Evolutionary conservation across 345 rosid genomes (phyloP), one percentile per base, ranked within the genome.

Genomic region (Bruguiera sexangula): DNA sequence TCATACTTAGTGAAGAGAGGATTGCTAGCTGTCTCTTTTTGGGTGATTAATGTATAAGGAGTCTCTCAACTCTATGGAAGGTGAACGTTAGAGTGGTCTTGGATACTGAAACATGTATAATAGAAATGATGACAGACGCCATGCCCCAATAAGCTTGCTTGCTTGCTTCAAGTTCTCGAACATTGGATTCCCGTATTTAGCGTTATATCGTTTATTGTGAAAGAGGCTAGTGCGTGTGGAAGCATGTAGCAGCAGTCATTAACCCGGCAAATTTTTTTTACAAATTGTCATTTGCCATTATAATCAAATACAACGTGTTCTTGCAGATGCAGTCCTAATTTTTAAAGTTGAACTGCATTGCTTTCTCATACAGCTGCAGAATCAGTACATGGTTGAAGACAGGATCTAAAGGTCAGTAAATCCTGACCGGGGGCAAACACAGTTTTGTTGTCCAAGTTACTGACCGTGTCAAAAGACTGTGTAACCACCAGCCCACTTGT

Each of bases 71-170:
- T 75, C 62, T 37, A 21, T 79, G 73, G 62, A 69, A 72, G 61
- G 72, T 71, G 79, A 73, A 78, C 8, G 26, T 21, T 69, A 72
- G 70, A n/a, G 26, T 66, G 70, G 67, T 70, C 63, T 66, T 74
- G 73, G 67, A 55, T 73, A 57, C 66, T 62, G 64, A 75, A 73
- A 75, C 65, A 53, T 76, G 74, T 77, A 66, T 72, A 31, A 66
- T 70, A 71, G 67, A 56, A 69, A 61, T 69, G 74, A 48, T 70
- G 76, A 67, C 71, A 60, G 68, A 72, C 67, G 37, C 57, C 66
- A 66, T 73, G 70, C 72, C 58, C 72, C 19, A 74, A 76, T 79
- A 76, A 75, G 72, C 66, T 68, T 81, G 56, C 72, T 65, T 65
- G 48, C 48, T 39, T 11, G 16, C 70, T 65, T 60, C 63, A 63